Evolutionary conservation across 164 flowering plant species (phyloP), one percentile per base, ranked within the genome.

Genomic region (Buxus sempervirens): DNA sequence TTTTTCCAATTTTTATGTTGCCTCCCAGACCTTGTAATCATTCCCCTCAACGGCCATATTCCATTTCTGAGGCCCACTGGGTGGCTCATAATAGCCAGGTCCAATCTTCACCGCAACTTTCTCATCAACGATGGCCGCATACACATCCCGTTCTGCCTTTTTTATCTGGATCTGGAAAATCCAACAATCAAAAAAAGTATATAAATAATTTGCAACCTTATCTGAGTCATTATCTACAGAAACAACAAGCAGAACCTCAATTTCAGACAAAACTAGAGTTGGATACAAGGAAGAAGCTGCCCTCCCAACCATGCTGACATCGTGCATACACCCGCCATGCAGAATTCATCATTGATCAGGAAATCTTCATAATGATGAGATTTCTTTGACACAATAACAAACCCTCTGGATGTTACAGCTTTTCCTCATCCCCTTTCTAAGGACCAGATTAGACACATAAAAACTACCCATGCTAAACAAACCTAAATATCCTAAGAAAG

Each of bases 1-100:
- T 22, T 25, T 63, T 62, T 53, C 45, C n/a, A n/a, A 69, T 24
- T 51, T 73, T 84, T 64, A 84, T 55, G 84, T 77, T 51, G 85
- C 76, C 82, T 89, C 96, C 99, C 99, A n/a, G n/a, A 86, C 90
- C 85, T 84, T 90, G 84, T 90, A 95, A 71, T 92, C 92, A 45
- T 68, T 81, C 63, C 99, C 99, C 75, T 95, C 90, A n/a, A 72
- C 9, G 5, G 84, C 82, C 20, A 72, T 53, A 38, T 81, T 69
- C 99, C 99, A 95, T 56, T 55, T 79, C 48, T 77, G 76, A 24
- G 78, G 24, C 41, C 82, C 91, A 58, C 71, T 82, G 15, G 84
- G 82, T 48, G 98, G 99, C 63, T 95, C 97, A 63, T 80, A 92
- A 27, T 86, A 63, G 41, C 99, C 99, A 7, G 99, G 97, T 68